Conservation (phyloP, 352 stramenopile genomes). For the Phytophthora ramorum region DNA sequence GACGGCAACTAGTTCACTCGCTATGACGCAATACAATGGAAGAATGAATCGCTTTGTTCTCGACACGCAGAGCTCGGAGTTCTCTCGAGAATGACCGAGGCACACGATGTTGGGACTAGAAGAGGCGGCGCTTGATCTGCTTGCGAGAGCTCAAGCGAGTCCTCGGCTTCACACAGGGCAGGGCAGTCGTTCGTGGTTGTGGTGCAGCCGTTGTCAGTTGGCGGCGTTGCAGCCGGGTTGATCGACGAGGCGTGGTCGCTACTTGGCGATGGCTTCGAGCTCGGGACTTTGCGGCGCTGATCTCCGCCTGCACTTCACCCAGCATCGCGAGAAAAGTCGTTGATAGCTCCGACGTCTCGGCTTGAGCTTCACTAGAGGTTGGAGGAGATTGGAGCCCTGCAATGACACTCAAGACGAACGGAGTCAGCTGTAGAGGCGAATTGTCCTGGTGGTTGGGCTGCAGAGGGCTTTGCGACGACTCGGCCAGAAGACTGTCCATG, state of each 20-base stretch:
- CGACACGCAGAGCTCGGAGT: background rate
- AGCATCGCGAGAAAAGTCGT: constrained; percentile 21
- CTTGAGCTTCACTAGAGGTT: background rate
- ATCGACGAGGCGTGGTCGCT: constrained; percentile 23
- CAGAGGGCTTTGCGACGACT: background rate
- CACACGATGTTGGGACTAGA: constrained; percentile 16
- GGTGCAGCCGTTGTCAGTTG: background rate
- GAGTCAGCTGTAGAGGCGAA: constrained; percentile 13
- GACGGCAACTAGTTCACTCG: too few species aligned
- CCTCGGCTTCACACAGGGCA: constrained; percentile 3
- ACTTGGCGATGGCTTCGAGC: constrained; percentile 1
- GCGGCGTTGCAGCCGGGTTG: background rate
- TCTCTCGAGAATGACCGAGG: background rate
- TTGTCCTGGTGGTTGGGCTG: constrained; percentile 5
- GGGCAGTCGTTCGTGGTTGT: background rate
- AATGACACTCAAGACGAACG: constrained; percentile 21
- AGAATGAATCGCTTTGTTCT: too few species aligned
- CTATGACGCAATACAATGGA: too few species aligned
- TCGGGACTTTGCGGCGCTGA: background rate
- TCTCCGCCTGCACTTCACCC: constrained; percentile 15
- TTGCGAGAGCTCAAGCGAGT: constrained; percentile 30
- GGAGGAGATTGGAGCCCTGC: constrained; percentile 4
- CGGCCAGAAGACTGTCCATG: constrained; percentile 19
- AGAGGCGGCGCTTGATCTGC: constrained; percentile 40
- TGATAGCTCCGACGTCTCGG: background rate